These are phyloP conservation scores for Vaccinium myrtillus DNA, from an alignment of 148 eudicot genomes.

Conservation along the genomic window DNA sequence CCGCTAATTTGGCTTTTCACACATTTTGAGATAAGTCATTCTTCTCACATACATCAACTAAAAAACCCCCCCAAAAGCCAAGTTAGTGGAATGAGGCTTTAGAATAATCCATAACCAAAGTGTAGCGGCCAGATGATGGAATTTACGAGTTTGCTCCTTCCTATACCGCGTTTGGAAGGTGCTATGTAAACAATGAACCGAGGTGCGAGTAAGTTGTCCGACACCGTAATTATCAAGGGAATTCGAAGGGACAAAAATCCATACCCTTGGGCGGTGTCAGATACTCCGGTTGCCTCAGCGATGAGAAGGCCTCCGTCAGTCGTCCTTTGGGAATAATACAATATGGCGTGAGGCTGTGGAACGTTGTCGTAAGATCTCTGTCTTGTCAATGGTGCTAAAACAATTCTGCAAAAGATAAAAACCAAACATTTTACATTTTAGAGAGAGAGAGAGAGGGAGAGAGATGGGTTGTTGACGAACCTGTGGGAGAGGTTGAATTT, in stretches of 20 bases:
- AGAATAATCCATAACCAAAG: too few species aligned
- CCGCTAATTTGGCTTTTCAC: too few species aligned
- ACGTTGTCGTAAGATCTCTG: slow-evolving; percentile 22
- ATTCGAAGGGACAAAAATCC: not conserved
- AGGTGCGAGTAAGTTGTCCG: too few species aligned
- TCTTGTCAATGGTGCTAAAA: slow-evolving; percentile 31
- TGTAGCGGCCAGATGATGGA: too few species aligned
- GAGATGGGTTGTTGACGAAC: not conserved
- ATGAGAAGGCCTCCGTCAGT: slow-evolving; percentile 32
- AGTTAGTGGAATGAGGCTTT: too few species aligned
- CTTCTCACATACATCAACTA: too few species aligned
- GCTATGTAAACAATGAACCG: too few species aligned
- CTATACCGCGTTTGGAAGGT: too few species aligned
- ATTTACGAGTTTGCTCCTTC: too few species aligned
- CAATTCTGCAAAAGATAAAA: slow-evolving; percentile 15
- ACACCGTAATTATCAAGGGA: not conserved
- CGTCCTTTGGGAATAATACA: slow-evolving; percentile 33
- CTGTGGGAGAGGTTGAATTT: slow-evolving; percentile 30
- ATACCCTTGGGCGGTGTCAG: slow-evolving; percentile 29
- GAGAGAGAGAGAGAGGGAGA: not conserved
- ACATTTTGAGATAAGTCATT: too few species aligned
- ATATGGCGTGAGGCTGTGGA: slow-evolving; percentile 30
- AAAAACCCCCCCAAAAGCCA: too few species aligned
- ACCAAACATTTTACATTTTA: not conserved
- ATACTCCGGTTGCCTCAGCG: slow-evolving; percentile 31